phyloP scores from a whole-genome alignment of 2,329 filamentous ascomycete genomes.

The Monilinia polystroma region DNA sequence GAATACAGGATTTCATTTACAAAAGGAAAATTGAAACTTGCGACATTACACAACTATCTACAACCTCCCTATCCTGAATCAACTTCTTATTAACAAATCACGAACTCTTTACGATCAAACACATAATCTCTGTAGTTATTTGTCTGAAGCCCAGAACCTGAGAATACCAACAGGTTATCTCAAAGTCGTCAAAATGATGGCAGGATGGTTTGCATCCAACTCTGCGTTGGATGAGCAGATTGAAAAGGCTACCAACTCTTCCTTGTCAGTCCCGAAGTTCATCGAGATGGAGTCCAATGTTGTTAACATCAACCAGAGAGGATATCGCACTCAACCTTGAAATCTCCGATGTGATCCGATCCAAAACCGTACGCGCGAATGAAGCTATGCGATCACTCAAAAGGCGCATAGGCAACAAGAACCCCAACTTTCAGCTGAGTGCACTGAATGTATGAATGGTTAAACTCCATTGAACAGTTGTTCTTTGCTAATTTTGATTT shows the following conservation, averaged over 20 bases:
- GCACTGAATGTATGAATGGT: constrained; percentile 70
- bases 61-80: neutral
- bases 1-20: neutral
- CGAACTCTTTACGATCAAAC: neutral
- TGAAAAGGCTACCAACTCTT: constrained; percentile 90
- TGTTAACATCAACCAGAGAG: constrained; percentile 58
- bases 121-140: neutral
- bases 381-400: constrained; percentile 98
- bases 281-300: neutral
- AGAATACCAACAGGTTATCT: neutral
- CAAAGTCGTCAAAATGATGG: constrained; percentile 62
- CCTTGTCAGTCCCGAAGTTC: constrained; percentile 56
- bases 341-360: constrained; percentile 95
- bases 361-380: constrained; percentile 94
- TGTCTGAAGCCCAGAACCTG: neutral
- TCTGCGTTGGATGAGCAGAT: constrained; percentile 95
- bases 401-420: constrained; percentile 91
- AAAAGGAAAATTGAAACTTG: neutral
- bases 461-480: constrained; percentile 1
- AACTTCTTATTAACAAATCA: neutral
- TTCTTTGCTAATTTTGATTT: constrained; percentile 36
- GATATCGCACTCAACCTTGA: constrained; percentile 97
- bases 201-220: constrained; percentile 94
- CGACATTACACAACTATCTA: neutral
- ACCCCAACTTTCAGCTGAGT: constrained; percentile 93